These are phyloP conservation scores for Asclepias syriaca DNA, from an alignment of 257 asterid species.

Conservation along the genomic window DNA sequence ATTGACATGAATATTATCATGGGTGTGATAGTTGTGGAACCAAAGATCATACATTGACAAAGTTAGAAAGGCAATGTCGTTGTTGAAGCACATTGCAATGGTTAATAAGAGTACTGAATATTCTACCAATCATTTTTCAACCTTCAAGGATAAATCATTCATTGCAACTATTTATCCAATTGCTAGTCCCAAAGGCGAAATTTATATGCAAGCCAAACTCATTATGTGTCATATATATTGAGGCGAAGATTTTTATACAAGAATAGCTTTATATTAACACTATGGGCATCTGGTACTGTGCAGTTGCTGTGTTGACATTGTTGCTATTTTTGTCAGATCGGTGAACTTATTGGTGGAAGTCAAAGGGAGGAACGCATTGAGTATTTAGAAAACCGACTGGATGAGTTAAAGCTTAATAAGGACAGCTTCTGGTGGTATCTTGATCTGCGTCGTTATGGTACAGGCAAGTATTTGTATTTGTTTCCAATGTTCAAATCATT, in stretches of 20 bases:
- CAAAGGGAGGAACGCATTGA: conserved; percentile 97
- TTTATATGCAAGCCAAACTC: not conserved
- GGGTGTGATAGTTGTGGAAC: not conserved
- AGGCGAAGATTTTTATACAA: not conserved
- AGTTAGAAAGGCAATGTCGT: not conserved
- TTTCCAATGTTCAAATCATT: not conserved
- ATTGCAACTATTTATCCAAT: not conserved
- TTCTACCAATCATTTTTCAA: not conserved
- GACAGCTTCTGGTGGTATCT: conserved; percentile 99
- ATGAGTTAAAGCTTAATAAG: conserved; percentile 74
- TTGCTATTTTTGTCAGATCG: conserved; percentile 49
- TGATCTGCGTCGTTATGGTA: conserved; percentile 93
- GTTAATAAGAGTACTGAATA: not conserved
- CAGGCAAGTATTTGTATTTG: conserved; percentile 46
- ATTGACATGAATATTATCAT: not conserved
- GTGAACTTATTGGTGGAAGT: conserved; percentile 99
- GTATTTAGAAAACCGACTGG: conserved; percentile 72
- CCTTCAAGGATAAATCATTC: not conserved
- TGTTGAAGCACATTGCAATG: not conserved
- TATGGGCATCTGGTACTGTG: not conserved
- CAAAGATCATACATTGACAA: not conserved
- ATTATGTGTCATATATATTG: not conserved
- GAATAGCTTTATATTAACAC: not conserved
- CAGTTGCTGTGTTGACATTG: not conserved
- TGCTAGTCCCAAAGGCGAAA: not conserved